A percentile compares a stretch with the other conserved stretches of the same genome.
Conservation (phyloP, 345 rosid species). For the Melastoma malabathricum region DNA sequence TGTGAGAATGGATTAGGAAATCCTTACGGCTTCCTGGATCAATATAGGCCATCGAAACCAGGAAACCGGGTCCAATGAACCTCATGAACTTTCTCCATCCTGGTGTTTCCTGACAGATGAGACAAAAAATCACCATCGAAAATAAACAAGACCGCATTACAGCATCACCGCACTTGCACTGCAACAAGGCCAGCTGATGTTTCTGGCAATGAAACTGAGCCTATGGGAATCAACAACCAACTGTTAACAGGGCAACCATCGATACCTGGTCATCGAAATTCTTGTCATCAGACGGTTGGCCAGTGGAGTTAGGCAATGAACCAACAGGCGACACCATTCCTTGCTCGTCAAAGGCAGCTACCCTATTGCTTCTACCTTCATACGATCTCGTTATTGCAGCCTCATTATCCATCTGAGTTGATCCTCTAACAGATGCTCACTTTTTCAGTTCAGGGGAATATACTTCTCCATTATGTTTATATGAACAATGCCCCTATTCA, state of each 20-base stretch:
- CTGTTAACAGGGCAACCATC: too few relatives aligned
- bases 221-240: too few relatives aligned
- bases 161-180: too few relatives aligned
- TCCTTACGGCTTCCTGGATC: slow-evolving; percentile 20
- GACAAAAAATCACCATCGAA: too few relatives aligned
- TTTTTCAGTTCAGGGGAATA: neutral
- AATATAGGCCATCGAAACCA: slow-evolving; percentile 20
- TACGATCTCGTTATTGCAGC: neutral
- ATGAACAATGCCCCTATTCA: too few relatives aligned
- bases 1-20: neutral
- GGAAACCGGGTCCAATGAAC: slow-evolving; percentile 22
- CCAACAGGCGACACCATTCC: slow-evolving; percentile 5
- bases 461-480: neutral
- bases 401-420: too few relatives aligned
- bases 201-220: too few relatives aligned
- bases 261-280: neutral
- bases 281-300: neutral
- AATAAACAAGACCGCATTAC: too few relatives aligned
- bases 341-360: slow-evolving; percentile 15
- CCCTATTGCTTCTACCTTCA: slow-evolving; percentile 22
- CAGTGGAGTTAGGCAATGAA: neutral
- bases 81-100: slow-evolving; percentile 19
- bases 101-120: slow-evolving; percentile 15
- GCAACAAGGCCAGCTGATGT: too few relatives aligned
- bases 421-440: too few relatives aligned